Base-by-base conservation (phyloP, 2,329 filamentous ascomycete genomes). In the Fusarium paranaense region DNA sequence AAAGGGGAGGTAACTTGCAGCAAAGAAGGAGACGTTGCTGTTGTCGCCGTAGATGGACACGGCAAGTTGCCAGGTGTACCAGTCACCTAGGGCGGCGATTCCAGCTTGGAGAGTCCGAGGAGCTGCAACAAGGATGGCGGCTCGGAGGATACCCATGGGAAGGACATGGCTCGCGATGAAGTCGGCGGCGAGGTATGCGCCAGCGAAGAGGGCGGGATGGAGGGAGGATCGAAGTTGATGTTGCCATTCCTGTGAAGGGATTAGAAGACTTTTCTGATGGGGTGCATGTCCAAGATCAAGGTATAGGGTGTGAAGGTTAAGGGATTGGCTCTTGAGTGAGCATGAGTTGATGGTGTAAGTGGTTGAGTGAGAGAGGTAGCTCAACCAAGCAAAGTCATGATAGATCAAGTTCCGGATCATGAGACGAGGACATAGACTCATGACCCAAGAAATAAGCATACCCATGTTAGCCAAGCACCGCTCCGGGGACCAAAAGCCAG, bases 391-490 rank as follows among this genome's bases (percentile, higher is more conserved):
- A 25, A 30, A 58, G 62, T 62, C 40, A 45, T 45, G 57, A 45
- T 18, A 18, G 37, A 20, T 9, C 18, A 27, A 42, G n/a, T 16
- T 25, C 10, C 4, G 20, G 8, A 25, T 10, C 11, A 30, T 27
- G 30, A 64, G 14, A 58, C 33, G 30, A 13, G 33, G 22, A 40
- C 8, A 22, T 42, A 32, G 18, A 30, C 18, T n/a, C 54, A 27
- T 35, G 63, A 57, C 38, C 42, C 27, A 4, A n/a, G 32, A 64
- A 61, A 63, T 8, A 47, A 66, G 85, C 89, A 79, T 87, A 97
- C 96, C 97, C 97, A 99, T 72, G 97, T 99, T 79, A 98, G 88
- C 94, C 96, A 99, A 32, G 96, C 94, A 71, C 94, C 93, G 82
- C 92, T 93, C 16, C 87, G 81, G 3, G 86, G 80, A 25, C 95